Percentiles rank a stretch among this genome's conserved stretches.
Evolutionary conservation across 345 rosid genomes (phyloP).

Genomic region (Euphorbia pulcherrima): DNA sequence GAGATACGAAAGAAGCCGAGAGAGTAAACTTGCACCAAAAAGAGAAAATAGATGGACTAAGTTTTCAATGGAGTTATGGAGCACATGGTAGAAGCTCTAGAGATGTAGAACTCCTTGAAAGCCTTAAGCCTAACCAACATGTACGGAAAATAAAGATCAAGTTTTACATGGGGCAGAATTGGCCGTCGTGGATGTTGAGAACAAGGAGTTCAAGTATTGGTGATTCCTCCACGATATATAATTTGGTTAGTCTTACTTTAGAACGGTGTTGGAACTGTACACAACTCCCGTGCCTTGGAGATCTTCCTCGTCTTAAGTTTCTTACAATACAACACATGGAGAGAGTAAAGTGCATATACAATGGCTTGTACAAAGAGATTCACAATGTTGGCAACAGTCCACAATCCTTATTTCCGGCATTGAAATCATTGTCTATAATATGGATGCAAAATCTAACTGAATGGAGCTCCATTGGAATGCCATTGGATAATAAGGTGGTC

Average conservation of each 20-base stretch:
- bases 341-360: conserved; percentile 1
- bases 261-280: not conserved
- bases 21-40: not conserved
- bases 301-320: conserved; percentile 1
- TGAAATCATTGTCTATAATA: not conserved
- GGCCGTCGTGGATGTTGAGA: conserved; percentile 14
- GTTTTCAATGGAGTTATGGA: not conserved
- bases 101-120: not conserved
- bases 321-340: conserved; percentile 8
- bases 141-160: not conserved
- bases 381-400: not conserved
- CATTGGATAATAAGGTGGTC: not conserved
- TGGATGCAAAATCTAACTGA: not conserved
- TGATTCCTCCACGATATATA: not conserved
- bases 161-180: not conserved
- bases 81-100: too few relatives aligned
- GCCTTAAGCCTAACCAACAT: not conserved
- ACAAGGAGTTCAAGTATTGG: not conserved
- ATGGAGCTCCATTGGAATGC: not conserved
- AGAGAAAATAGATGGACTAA: not conserved
- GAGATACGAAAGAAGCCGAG: not conserved
- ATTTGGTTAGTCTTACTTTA: not conserved
- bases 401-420: not conserved
- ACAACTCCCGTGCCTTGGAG: conserved; percentile 22
- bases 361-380: not conserved